These are phyloP conservation scores for Monascus ruber DNA, from an alignment of 2,329 filamentous ascomycete genomes.

Conservation along the genomic window DNA sequence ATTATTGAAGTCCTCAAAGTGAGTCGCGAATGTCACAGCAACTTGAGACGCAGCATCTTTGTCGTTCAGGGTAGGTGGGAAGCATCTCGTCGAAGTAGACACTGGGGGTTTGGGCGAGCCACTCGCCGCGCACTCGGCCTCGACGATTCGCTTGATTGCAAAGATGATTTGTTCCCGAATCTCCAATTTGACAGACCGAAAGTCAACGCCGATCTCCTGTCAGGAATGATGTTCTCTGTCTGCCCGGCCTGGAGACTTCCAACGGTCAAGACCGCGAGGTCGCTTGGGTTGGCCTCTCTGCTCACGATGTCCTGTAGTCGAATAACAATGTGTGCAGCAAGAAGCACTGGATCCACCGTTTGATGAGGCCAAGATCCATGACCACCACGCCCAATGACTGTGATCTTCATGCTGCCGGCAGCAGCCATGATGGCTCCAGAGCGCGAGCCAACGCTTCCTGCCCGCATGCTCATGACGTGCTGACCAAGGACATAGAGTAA, in stretches of 20 bases:
- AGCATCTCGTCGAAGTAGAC: conserved; percentile 37
- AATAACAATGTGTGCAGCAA: conserved; percentile 45
- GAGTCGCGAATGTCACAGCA: conserved; percentile 33
- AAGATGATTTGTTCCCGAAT: conserved; percentile 38
- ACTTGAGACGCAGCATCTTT: conserved; percentile 31
- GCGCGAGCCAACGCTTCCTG: conserved; percentile 29
- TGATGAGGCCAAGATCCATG: conserved; percentile 48
- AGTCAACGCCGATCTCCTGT: conserved; percentile 44
- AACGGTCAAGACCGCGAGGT: conserved; percentile 48
- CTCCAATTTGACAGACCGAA: conserved; percentile 36
- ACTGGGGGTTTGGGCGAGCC: conserved; percentile 38
- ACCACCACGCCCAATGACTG: conserved; percentile 47
- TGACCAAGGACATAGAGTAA: conserved; percentile 44
- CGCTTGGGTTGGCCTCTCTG: conserved; percentile 41
- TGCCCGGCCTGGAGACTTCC: conserved; percentile 48
- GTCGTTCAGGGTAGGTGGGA: conserved; percentile 47
- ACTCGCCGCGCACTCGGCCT: conserved; percentile 43
- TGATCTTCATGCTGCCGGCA: conserved; percentile 39
- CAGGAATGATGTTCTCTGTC: conserved; percentile 50
- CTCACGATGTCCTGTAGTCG: conserved; percentile 50
- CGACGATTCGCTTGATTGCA: conserved; percentile 43
- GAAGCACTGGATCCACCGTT: conserved; percentile 47
- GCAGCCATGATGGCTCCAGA: conserved; percentile 33
- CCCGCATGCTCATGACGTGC: conserved; percentile 41
- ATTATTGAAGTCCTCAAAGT: conserved; percentile 35